Base-by-base conservation (phyloP, 2,329 filamentous ascomycete species). In the Neofusicoccum sp. region DNA sequence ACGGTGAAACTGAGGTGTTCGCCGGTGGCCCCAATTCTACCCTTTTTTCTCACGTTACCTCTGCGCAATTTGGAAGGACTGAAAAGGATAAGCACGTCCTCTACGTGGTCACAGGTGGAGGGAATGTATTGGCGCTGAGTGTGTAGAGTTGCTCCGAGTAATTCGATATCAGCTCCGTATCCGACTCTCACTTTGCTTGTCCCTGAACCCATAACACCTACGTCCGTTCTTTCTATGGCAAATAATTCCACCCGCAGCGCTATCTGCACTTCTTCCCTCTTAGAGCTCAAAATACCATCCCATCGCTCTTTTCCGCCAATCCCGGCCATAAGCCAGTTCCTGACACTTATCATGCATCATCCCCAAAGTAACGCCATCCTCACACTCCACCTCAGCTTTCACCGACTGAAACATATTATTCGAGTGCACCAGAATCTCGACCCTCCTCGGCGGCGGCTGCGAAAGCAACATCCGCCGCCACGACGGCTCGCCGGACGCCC, bases 221-320 rank as follows among this genome's bases (percentile, higher is more conserved):
- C 22, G 22, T 34, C 47, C 28, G 47, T 49, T 49, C 14, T 14
- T 29, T 8, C 29, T 28, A 16, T 8, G 0, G 1, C n/a, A 14
- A 31, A 33, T n/a, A 28, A 34, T 31, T 74, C 77, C 64, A 75
- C 37, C 66, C 80, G n/a, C 45, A 45, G 43, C 31, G 9, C 48
- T 67, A 80, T 31, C 66, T 70, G 39, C 66, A 71, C 45, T 72
- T 71, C 56, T 73, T 70, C 3, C 74, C 75, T 6, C 6, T 62
- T 48, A 62, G 28, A 62, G 44, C 41, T 63, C 61, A 34, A 63
- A 63, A 11, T 47, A 63, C 61, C 61, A 63, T 6, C 61, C 61
- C 61, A 63, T 56, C 16, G 31, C 34, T 22, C 50, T 48, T 33
- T 45, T 56, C 28, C 34, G 16, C 61, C 49, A 63, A 48, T 39